Conservation (phyloP, 495 filamentous ascomycete genomes). For the Penicillium salamii region DNA sequence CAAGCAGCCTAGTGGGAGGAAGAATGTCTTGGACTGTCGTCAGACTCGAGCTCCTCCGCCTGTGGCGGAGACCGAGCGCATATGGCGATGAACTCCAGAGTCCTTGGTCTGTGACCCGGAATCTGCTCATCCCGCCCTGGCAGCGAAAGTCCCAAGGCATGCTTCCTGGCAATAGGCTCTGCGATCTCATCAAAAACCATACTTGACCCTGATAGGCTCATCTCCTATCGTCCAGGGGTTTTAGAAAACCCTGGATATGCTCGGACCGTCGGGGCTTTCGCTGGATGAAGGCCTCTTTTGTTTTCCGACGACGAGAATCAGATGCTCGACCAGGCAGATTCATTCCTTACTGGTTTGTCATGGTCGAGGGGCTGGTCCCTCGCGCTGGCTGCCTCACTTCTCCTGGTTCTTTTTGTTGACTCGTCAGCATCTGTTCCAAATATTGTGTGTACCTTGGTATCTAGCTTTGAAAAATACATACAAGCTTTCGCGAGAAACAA, state of each 20-base stretch:
- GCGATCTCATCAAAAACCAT: slow-evolving; percentile 6
- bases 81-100: slow-evolving; percentile 6
- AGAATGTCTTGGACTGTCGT: slow-evolving; percentile 1
- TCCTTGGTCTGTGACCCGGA: slow-evolving; percentile 22
- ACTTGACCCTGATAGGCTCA: slow-evolving; percentile 41
- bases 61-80: slow-evolving; percentile 19
- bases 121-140: slow-evolving; percentile 6
- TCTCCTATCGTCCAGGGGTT: slow-evolving; percentile 47
- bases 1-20: slow-evolving; percentile 3
- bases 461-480: slow-evolving; percentile 19
- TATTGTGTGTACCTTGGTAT: slow-evolving; percentile 26
- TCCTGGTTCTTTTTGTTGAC: slow-evolving; percentile 20
- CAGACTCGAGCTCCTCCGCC: slow-evolving; percentile 13
- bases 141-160: slow-evolving; percentile 4
- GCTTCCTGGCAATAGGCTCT: neutral
- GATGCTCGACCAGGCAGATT: slow-evolving; percentile 18
- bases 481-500: slow-evolving; percentile 2
- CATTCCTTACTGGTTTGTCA: slow-evolving; percentile 14
- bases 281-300: slow-evolving; percentile 21
- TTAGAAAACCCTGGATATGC: slow-evolving; percentile 36
- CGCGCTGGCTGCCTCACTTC: slow-evolving; percentile 23
- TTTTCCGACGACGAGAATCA: slow-evolving; percentile 22
- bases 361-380: slow-evolving; percentile 18
- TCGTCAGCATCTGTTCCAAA: slow-evolving; percentile 14
- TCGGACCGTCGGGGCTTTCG: slow-evolving; percentile 28